These are phyloP conservation scores for Paecilomyces niveus DNA, from an alignment of 2,329 filamentous ascomycete species.

Conservation along the genomic window DNA sequence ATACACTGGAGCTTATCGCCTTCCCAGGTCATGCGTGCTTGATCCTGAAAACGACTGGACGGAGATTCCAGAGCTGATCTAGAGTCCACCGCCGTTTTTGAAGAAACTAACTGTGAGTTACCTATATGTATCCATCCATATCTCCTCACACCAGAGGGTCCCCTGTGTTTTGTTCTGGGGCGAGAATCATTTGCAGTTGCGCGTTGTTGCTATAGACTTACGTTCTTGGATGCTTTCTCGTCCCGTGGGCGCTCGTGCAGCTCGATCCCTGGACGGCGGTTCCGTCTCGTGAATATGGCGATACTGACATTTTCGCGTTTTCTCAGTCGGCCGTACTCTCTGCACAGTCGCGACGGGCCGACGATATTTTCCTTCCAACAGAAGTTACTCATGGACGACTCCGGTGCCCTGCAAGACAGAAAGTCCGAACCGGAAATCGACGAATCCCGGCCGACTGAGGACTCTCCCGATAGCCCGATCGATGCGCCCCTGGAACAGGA, in stretches of 20 bases:
- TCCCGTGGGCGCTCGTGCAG: not conserved
- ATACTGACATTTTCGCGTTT: constrained; percentile 33
- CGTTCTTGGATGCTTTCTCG: not conserved
- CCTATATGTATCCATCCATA: not conserved
- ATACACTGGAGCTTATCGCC: not conserved
- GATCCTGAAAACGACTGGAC: constrained; percentile 4
- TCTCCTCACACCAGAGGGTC: not conserved
- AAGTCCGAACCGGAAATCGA: constrained; percentile 16
- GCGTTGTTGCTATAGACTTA: not conserved
- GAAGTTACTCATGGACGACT: constrained; percentile 27
- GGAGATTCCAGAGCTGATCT: not conserved
- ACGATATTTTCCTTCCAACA: constrained; percentile 31
- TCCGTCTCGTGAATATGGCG: constrained; percentile 16
- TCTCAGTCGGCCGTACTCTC: constrained; percentile 27
- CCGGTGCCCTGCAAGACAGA: constrained; percentile 12
- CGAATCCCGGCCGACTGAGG: constrained; percentile 17
- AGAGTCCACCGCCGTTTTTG: not conserved
- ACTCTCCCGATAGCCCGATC: constrained; percentile 14
- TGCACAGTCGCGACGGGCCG: constrained; percentile 24
- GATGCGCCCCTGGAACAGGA: constrained; percentile 20
- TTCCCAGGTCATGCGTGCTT: constrained; percentile 1
- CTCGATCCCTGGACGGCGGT: not conserved
- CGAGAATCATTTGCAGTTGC: not conserved
- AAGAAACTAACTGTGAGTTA: not conserved
- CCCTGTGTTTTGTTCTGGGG: not conserved